phyloP scores from a whole-genome alignment of 169 alveolate genomes.

The Cyclospora cayetanensis region DNA sequence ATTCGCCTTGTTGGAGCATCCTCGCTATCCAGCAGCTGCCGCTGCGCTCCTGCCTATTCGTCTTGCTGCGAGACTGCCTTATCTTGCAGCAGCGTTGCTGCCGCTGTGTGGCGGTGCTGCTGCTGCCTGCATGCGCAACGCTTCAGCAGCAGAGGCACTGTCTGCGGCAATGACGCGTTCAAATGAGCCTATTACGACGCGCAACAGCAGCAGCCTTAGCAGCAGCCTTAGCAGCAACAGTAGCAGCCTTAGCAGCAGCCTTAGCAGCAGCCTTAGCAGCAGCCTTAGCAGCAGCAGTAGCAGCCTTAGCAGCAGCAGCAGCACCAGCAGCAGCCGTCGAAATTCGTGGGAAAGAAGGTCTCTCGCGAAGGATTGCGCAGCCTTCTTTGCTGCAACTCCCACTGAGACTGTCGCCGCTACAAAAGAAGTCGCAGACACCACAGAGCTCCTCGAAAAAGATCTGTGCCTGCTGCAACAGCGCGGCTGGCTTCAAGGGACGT shows the following conservation, averaged over 20 bases:
- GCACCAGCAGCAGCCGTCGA: background rate
- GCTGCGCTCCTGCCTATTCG: background rate
- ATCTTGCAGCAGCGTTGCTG: slow-evolving; percentile 4
- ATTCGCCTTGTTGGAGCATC: background rate
- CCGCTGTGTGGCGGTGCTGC: background rate
- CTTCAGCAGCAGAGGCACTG: background rate
- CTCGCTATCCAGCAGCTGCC: background rate
- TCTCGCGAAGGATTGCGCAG: no score
- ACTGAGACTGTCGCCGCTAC: background rate
- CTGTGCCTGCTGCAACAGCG: background rate
- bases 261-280: background rate
- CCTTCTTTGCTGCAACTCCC: slow-evolving; percentile 1
- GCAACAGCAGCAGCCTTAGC: background rate
- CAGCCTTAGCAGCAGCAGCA: no score
- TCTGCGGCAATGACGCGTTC: slow-evolving; percentile 1
- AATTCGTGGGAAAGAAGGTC: no score
- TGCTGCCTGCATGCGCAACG: background rate
- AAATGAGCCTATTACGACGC: background rate
- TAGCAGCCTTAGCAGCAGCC: background rate
- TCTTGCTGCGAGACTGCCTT: background rate
- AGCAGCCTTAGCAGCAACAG: background rate
- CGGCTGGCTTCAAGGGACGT: background rate
- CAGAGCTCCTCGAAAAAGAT: no score
- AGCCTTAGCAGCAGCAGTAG: background rate
- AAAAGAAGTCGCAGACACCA: background rate